phyloP scores from a whole-genome alignment of 352 stramenopile species.

The Pythium angustatum region DNA sequence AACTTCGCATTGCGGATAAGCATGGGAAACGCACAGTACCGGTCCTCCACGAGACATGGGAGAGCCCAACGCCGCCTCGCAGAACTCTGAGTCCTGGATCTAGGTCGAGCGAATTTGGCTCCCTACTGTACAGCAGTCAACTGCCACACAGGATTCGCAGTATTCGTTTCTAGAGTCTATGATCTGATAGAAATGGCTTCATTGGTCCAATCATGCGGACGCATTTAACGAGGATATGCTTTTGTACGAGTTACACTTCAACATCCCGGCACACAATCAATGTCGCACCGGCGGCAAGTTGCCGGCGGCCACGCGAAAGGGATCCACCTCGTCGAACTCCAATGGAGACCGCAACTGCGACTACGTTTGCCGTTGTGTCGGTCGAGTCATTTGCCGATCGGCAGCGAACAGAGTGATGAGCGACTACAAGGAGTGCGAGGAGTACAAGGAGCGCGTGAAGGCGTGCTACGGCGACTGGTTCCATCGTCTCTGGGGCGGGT shows the following conservation, averaged over 20 bases:
- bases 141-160: neutral
- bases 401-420: slow-evolving; percentile 21
- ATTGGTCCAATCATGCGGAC: no score
- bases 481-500: slow-evolving; percentile 67
- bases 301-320: neutral
- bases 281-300: neutral
- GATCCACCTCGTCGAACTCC: neutral
- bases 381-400: slow-evolving; percentile 18
- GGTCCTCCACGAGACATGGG: no score
- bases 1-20: no score
- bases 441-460: slow-evolving; percentile 80
- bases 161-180: neutral
- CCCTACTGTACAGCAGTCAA: no score
- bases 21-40: no score
- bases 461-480: slow-evolving; percentile 85
- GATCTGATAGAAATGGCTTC: neutral
- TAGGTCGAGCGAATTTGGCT: no score
- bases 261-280: neutral
- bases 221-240: neutral
- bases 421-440: slow-evolving; percentile 62
- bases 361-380: no score
- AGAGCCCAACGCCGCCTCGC: no score
- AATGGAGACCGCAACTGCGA: no score
- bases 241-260: neutral
- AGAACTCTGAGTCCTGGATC: no score